Conservation (phyloP, 495 filamentous ascomycete genomes). For the Opeltia flavorubescens region DNA sequence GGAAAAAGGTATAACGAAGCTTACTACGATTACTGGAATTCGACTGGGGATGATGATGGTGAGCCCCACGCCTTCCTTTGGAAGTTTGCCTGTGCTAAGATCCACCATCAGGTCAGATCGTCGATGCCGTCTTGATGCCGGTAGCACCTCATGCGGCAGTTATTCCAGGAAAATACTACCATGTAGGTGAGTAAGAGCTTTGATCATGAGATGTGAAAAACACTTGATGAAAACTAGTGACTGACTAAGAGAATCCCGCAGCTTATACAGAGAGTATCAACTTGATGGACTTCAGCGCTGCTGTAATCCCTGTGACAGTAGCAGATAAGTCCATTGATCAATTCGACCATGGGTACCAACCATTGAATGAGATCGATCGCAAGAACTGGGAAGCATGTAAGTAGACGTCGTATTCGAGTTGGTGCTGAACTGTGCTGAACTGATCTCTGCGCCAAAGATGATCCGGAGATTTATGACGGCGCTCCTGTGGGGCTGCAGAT, state of each 20-base stretch:
- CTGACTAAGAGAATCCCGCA: neutral
- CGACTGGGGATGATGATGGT: constrained; percentile 19
- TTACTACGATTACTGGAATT: constrained; percentile 27
- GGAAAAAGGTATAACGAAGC: constrained; percentile 14
- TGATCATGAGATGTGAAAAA: neutral
- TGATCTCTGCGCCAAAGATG: constrained; percentile 19
- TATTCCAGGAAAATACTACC: constrained; percentile 26
- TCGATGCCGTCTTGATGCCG: constrained; percentile 40
- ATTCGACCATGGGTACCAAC: constrained; percentile 16
- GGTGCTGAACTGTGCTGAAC: neutral
- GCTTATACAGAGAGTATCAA: constrained; percentile 28
- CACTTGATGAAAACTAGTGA: neutral
- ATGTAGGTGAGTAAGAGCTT: constrained; percentile 10
- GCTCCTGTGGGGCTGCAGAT: constrained; percentile 32
- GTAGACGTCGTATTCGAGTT: neutral
- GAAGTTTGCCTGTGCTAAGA: neutral
- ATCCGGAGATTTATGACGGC: constrained; percentile 31
- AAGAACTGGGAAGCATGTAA: constrained; percentile 24
- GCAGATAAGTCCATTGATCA: constrained; percentile 25
- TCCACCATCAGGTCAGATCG: constrained; percentile 23
- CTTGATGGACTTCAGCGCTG: constrained; percentile 29
- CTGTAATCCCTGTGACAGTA: constrained; percentile 32
- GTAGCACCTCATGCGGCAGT: constrained; percentile 30
- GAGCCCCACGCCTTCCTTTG: neutral
- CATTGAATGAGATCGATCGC: constrained; percentile 23